phyloP scores from a whole-genome alignment of 1,284 basidiomycete species.

The Ustilago bromivora region DNA sequence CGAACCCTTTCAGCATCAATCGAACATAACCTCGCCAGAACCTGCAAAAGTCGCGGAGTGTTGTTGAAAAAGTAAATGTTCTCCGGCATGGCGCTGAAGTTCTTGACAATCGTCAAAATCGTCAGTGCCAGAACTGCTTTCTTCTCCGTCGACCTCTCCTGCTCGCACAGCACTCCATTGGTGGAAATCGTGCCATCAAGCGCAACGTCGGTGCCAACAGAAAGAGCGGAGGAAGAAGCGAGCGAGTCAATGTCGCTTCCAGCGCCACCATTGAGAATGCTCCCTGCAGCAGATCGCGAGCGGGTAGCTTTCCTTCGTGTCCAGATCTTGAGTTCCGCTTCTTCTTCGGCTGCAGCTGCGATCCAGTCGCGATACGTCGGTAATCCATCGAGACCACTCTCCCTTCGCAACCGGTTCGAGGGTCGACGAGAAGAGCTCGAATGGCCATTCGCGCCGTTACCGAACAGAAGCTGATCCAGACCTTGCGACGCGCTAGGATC shows the following conservation, averaged over 20 bases:
- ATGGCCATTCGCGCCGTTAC: constrained; percentile 5
- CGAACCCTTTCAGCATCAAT: constrained; percentile 68
- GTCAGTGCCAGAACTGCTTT: constrained; percentile 78
- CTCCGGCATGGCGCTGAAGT: constrained; percentile 81
- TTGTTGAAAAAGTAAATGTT: constrained; percentile 79
- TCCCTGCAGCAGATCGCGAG: constrained; percentile 32
- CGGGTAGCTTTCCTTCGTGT: constrained; percentile 36
- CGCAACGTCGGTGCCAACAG: constrained; percentile 4
- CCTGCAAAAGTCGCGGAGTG: constrained; percentile 77
- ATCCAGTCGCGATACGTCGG: constrained; percentile 63
- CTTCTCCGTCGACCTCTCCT: constrained; percentile 51
- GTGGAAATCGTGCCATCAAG: constrained; percentile 35
- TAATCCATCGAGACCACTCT: constrained; percentile 47
- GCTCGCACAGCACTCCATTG: constrained; percentile 34
- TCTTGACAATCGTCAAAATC: constrained; percentile 85
- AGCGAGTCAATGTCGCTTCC: constrained; percentile 24
- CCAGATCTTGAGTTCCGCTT: constrained; percentile 58
- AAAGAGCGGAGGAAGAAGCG: constrained; percentile 14
- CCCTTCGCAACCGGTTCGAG: constrained; percentile 19
- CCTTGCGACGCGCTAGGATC: neutral
- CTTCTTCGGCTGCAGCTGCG: constrained; percentile 59
- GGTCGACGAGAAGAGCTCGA: constrained; percentile 6
- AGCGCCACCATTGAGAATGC: constrained; percentile 14
- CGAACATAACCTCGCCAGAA: constrained; percentile 71
- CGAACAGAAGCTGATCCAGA: constrained; percentile 7